phyloP scores from a whole-genome alignment of 2,329 filamentous ascomycete genomes.

The Cadophora malorum region DNA sequence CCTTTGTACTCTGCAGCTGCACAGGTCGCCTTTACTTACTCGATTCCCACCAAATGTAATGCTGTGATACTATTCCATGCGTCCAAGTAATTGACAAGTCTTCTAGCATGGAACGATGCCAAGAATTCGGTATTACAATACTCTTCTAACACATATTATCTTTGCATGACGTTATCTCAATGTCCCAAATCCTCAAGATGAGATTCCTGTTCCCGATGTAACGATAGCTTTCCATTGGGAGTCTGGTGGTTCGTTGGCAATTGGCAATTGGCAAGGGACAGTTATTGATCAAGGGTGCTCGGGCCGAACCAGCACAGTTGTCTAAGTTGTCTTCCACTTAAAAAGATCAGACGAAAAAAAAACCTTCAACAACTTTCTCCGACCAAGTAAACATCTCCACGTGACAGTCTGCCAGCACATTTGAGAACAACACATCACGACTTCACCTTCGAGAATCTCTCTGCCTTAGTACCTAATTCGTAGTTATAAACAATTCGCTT shows the following conservation, averaged over 20 bases:
- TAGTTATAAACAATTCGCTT: background rate
- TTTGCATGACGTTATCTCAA: background rate
- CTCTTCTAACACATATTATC: background rate
- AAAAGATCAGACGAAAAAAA: background rate
- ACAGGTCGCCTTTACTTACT: conserved; percentile 10
- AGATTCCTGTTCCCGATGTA: background rate
- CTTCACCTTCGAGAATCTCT: background rate
- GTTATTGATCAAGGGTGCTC: background rate
- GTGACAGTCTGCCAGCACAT: conserved; percentile 14
- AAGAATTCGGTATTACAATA: too few relatives aligned
- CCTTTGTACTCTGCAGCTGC: background rate
- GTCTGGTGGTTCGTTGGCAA: background rate
- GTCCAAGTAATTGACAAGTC: background rate
- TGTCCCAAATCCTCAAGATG: background rate
- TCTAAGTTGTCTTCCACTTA: background rate
- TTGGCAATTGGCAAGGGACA: background rate
- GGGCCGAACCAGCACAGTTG: background rate
- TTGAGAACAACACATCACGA: background rate
- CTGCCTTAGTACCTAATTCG: background rate
- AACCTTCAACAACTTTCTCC: background rate
- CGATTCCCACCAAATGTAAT: background rate
- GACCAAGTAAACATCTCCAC: background rate
- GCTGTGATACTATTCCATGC: background rate
- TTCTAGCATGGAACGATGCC: background rate
- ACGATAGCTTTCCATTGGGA: background rate